Conservation (phyloP, 805 yeast genomes). For the Schizosaccharomyces japonicus region DNA sequence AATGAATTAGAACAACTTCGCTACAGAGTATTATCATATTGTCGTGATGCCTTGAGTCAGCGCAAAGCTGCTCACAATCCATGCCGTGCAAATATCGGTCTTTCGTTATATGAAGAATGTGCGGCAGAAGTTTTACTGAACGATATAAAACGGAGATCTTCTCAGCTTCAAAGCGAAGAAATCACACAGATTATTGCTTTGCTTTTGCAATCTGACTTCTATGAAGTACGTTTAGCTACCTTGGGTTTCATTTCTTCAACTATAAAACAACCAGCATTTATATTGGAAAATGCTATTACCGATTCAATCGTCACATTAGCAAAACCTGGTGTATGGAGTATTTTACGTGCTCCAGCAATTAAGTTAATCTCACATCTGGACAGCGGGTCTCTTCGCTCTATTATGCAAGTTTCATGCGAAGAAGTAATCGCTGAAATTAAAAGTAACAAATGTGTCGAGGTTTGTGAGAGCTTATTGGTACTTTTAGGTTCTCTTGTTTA, state of each 20-base stretch:
- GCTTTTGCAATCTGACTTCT: background rate
- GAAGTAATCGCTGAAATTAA: background rate
- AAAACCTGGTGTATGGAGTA: background rate
- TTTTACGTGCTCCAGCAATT: background rate
- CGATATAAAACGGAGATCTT: background rate
- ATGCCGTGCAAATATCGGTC: background rate
- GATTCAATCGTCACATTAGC: background rate
- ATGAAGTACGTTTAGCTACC: background rate
- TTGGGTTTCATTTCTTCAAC: background rate
- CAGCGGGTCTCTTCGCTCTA: too few relatives aligned
- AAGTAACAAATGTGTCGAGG: background rate
- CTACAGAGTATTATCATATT: too few relatives aligned
- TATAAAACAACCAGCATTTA: background rate
- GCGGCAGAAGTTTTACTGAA: background rate
- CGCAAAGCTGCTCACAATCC: too few relatives aligned
- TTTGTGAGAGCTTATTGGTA: background rate
- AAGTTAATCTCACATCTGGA: background rate
- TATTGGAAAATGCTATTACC: background rate
- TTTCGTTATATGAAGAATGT: background rate
- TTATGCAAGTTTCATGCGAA: background rate
- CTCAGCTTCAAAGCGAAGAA: background rate
- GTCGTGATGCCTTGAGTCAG: too few relatives aligned
- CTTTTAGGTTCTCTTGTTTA: background rate
- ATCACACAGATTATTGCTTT: background rate
- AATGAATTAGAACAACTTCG: too few relatives aligned